phyloP scores from a whole-genome alignment of 768 basidiomycete genomes.

The Mrakia frigida region DNA sequence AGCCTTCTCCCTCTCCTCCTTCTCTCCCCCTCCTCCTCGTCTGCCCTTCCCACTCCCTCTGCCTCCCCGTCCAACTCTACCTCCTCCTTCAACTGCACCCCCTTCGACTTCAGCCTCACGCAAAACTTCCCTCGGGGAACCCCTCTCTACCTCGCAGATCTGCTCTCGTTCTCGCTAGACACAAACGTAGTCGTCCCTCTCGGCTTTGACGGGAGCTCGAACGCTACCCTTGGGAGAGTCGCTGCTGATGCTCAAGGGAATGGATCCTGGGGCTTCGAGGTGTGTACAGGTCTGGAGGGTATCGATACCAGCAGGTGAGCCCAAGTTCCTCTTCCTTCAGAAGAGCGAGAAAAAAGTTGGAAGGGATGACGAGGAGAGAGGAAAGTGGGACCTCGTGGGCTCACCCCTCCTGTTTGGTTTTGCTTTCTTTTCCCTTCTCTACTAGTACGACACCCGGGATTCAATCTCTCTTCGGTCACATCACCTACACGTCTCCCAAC shows the following conservation, averaged over 20 bases:
- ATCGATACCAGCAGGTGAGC: constrained; percentile 12
- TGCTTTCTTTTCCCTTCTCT: not conserved
- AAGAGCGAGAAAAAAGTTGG: not conserved
- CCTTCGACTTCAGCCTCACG: not conserved
- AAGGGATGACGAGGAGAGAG: not conserved
- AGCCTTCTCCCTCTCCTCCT: not conserved
- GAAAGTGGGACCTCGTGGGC: not conserved
- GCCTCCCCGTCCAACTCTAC: not conserved
- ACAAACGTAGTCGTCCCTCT: not conserved
- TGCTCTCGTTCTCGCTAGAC: not conserved
- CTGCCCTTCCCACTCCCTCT: not conserved
- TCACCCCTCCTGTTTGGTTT: not conserved
- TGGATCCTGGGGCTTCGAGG: not conserved
- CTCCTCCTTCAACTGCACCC: constrained; percentile 7
- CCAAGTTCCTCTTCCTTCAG: no score
- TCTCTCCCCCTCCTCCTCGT: not conserved
- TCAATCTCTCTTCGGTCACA: not conserved
- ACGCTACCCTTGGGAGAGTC: not conserved
- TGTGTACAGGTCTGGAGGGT: not conserved
- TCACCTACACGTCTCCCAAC: not conserved
- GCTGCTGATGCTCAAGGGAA: not conserved
- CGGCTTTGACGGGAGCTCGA: not conserved
- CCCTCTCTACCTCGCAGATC: not conserved
- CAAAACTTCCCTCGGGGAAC: no score
- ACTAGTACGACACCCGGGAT: not conserved